These are phyloP conservation scores for Leccinellum luteum DNA, from an alignment of 768 basidiomycete genomes.

Conservation along the genomic window DNA sequence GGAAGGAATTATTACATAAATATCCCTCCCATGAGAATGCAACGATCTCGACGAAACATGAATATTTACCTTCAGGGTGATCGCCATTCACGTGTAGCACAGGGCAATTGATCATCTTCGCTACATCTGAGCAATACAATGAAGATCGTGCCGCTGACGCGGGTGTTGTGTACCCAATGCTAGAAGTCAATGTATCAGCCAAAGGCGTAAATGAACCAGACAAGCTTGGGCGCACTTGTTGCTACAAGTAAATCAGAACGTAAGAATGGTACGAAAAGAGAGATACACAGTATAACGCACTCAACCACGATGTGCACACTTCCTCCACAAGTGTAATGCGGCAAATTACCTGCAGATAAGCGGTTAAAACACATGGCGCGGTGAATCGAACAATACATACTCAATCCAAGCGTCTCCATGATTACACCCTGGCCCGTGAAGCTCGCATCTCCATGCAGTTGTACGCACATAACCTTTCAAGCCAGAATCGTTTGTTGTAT, in stretches of 20 bases:
- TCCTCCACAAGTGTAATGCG: conserved; percentile 89
- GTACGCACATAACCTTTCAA: conserved; percentile 78
- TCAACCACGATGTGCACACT: conserved; percentile 48
- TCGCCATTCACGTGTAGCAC: conserved; percentile 92
- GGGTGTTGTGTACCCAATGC: conserved; percentile 91
- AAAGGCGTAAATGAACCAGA: neutral
- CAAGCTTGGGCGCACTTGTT: neutral
- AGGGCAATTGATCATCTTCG: conserved; percentile 88
- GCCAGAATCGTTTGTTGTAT: conserved; percentile 9
- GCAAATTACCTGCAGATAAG: conserved; percentile 62
- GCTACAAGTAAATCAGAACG: neutral
- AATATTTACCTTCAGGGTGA: conserved; percentile 70
- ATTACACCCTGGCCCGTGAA: conserved; percentile 90
- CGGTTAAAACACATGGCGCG: neutral
- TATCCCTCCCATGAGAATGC: neutral
- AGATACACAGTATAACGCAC: neutral
- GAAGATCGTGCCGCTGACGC: conserved; percentile 82
- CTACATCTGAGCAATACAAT: conserved; percentile 83
- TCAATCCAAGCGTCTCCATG: conserved; percentile 84
- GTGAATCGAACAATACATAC: conserved; percentile 37
- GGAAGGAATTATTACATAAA: neutral
- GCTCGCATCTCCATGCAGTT: conserved; percentile 89
- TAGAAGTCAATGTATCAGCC: conserved; percentile 29
- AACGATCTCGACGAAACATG: neutral
- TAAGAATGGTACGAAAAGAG: neutral